phyloP scores from a whole-genome alignment of 164 flowering plant genomes.

The Chloranthus sessilifolius region DNA sequence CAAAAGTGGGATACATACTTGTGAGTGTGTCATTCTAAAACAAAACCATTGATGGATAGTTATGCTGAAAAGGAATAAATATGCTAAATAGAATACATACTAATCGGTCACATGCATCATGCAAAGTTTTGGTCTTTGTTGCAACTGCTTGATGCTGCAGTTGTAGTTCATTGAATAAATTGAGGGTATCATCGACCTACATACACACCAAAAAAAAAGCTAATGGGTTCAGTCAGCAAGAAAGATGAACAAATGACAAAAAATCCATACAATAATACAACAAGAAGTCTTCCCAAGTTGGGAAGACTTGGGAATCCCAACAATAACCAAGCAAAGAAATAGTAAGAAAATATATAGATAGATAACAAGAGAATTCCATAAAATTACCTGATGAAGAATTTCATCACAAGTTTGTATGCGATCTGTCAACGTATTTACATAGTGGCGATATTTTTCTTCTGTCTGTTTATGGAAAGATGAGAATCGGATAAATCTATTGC shows the following conservation, averaged over 20 bases:
- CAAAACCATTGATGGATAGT: no score
- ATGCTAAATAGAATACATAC: conserved; percentile 25
- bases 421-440: conserved; percentile 72
- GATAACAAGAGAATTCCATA: no score
- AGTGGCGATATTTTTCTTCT: conserved; percentile 93
- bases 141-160: conserved; percentile 94
- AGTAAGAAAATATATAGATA: no score
- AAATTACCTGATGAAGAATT: conserved; percentile 63
- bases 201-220: conserved; percentile 6
- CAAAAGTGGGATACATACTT: no score
- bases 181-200: conserved; percentile 92
- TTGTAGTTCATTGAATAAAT: conserved; percentile 79
- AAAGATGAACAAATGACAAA: conserved; percentile 4
- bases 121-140: conserved; percentile 92
- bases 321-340: no score
- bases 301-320: no score
- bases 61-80: not conserved
- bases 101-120: conserved; percentile 96
- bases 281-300: no score
- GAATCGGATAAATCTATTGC: conserved; percentile 13
- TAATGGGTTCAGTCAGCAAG: conserved; percentile 6
- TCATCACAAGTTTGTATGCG: conserved; percentile 89
- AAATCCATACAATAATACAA: not conserved
- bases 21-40: no score
- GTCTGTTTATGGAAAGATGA: conserved; percentile 46